Evolutionary conservation across 176 grass and related monocot species (phyloP), one percentile per base, ranked within the genome.

Genomic region (Canna indica): DNA sequence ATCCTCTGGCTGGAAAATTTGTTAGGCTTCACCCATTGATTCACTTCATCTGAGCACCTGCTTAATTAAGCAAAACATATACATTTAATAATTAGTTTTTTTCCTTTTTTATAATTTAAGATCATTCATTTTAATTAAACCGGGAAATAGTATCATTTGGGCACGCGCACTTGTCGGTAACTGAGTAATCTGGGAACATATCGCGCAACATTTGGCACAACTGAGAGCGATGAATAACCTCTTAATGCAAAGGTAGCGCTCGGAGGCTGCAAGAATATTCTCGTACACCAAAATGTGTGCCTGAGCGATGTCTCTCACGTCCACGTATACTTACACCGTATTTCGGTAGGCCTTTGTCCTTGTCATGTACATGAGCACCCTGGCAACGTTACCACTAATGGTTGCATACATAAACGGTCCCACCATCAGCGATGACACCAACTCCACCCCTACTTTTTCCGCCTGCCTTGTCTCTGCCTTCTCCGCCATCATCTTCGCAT

Each of bases 171-270:
- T 65, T 95, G 31, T 68, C 84, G 13, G 91, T 89, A n/a, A 96
- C 70, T 16, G 83, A 83, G 73, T 91, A 96, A 47, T 91, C 81
- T 0, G 91, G 85, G 77, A 96, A 96, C 26, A 96, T 75, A 76
- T 96, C 88, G 9, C 64, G n/a, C 2, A 96, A 88, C 25, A 86
- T 63, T 12, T 83, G 88, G 73, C 85, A 86, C 26, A 96, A 78
- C 13, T 91, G 85, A 22, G 80, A 83, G 56, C 88, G 85, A 73
- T 96, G 91, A 22, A 96, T 69, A 0, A 85, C 86, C 81, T 85
- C 78, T 96, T 83, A 39, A 85, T 85, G 54, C 91, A 96, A 72
- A 96, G 81, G 78, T 96, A 96, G 42, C 91, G 78, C 31, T 88
- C 88, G 32, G 16, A 30, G 0, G 87, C 91, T 25, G n/a, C 36